Conservation (phyloP, 495 filamentous ascomycete genomes). For the Pseudotulostoma volvatum region DNA sequence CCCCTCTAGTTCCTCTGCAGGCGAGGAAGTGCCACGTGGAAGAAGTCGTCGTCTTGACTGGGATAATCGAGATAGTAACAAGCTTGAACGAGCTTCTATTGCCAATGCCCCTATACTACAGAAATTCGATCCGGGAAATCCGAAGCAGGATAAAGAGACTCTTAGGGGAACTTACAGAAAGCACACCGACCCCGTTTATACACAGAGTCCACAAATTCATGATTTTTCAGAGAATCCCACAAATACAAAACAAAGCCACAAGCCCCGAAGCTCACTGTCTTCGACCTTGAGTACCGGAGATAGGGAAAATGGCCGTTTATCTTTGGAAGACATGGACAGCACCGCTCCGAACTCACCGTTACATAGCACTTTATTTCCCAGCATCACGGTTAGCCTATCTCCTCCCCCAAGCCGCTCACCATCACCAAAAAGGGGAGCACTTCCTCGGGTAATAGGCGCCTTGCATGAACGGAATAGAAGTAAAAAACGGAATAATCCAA, state of each 20-base stretch:
- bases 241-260: no score
- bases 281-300: conserved; percentile 23
- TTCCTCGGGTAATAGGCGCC: conserved; percentile 27
- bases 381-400: conserved; percentile 40
- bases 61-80: neutral
- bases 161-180: no score
- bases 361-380: conserved; percentile 33
- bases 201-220: no score
- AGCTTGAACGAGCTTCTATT: conserved; percentile 1
- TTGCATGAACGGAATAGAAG: conserved; percentile 30
- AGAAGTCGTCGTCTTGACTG: conserved; percentile 1
- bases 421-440: conserved; percentile 32
- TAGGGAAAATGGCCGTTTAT: conserved; percentile 22
- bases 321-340: conserved; percentile 31
- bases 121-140: no score
- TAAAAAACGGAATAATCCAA: conserved; percentile 16
- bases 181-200: no score
- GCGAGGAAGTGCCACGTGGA: conserved; percentile 2
- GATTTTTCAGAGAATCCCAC: no score
- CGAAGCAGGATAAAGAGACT: no score
- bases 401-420: conserved; percentile 34
- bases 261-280: conserved; percentile 18
- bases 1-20: conserved; percentile 1
- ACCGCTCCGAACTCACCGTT: conserved; percentile 32
- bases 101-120: no score